Evolutionary conservation across 192 early-diverging fungal genomes (phyloP).

Genomic region (Lobosporangium transversale): DNA sequence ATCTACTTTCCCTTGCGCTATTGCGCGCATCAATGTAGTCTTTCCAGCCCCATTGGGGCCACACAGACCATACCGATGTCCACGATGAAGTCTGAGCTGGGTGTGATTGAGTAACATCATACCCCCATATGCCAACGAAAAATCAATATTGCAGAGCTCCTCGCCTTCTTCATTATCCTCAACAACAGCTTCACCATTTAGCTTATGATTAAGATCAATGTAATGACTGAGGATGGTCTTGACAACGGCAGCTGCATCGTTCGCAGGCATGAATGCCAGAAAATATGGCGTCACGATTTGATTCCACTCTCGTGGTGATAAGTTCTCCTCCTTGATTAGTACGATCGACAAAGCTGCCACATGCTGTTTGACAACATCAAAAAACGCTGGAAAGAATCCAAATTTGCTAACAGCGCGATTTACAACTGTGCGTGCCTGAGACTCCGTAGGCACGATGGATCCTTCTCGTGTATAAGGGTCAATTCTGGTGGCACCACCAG

Average conservation of each 20-base stretch:
- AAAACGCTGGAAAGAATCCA: slow-evolving; percentile 64
- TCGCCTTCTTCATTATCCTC: slow-evolving; percentile 62
- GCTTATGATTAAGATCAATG: slow-evolving; percentile 48
- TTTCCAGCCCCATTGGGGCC: slow-evolving; percentile 88
- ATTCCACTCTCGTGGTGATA: slow-evolving; percentile 68
- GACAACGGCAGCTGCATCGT: slow-evolving; percentile 55
- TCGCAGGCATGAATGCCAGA: slow-evolving; percentile 62
- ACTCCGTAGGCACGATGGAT: slow-evolving; percentile 43
- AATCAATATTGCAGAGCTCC: slow-evolving; percentile 66
- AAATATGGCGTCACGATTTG: slow-evolving; percentile 62
- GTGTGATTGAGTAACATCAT: slow-evolving; percentile 79
- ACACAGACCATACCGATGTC: slow-evolving; percentile 82
- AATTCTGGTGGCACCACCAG: slow-evolving; percentile 63
- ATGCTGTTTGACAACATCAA: slow-evolving; percentile 62
- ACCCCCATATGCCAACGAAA: slow-evolving; percentile 83
- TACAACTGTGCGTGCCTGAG: slow-evolving; percentile 55
- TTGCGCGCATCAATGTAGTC: slow-evolving; percentile 83
- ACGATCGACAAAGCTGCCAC: slow-evolving; percentile 62
- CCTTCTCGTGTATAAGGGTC: slow-evolving; percentile 12
- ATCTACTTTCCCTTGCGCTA: slow-evolving; percentile 79
- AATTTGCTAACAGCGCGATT: slow-evolving; percentile 55
- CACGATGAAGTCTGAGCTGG: slow-evolving; percentile 69
- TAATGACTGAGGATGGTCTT: slow-evolving; percentile 49
- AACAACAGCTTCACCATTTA: slow-evolving; percentile 52
- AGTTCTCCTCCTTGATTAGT: slow-evolving; percentile 67